Base-by-base conservation (phyloP, 1,139 yeast genomes). In the Pichia sp. region DNA sequence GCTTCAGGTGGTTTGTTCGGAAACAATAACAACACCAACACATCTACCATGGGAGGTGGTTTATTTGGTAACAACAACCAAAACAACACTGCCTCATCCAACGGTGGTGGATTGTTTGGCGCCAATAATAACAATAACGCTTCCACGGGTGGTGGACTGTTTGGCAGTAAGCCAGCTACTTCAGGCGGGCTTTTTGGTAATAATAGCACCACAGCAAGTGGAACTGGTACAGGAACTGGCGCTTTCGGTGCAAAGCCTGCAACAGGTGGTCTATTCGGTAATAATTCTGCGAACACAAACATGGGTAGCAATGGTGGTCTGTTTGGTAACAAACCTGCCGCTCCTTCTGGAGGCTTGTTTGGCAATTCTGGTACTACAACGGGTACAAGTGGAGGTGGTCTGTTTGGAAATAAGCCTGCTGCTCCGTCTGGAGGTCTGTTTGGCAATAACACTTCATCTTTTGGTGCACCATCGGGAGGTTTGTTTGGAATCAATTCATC, bases 11-110 rank as follows among this genome's bases (percentile, higher is more conserved):
- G 55, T 13, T 13, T 54, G 23, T 58, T 57, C 55, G 59, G 75
- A 19, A 53, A 71, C 70, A 59, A 63, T 26, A 7, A 61, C n/a
- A 64, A 63, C 49, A 48, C 44, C 34, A 48, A 36, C 23, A 62
- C 10, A 23, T 23, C 23, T 19, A 19, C 23, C 23, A 19, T 54
- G 38, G 79, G 65, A 5, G 53, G 81, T 47, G 73, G 80, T 32
- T 15, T 55, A 15, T 58, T 57, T 53, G 58, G 59, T 40, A 49
- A 42, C 23, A 59, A 50, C 23, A 55, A 52, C 43, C 53, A 71
- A 71, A 40, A 34, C n/a, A 60, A 53, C 16, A 55, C 53, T 30
- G 38, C 40, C 41, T 45, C 34, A 16, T 38, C 54, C 38, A 16
- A 38, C 29, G 60, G 67, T 41, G 63, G 61, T 19, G 59, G 70